Evolutionary conservation across 225 moss, liverwort and hornwort species (phyloP), one percentile per base, ranked within the genome.

Genomic region (Polytrichum commune): DNA sequence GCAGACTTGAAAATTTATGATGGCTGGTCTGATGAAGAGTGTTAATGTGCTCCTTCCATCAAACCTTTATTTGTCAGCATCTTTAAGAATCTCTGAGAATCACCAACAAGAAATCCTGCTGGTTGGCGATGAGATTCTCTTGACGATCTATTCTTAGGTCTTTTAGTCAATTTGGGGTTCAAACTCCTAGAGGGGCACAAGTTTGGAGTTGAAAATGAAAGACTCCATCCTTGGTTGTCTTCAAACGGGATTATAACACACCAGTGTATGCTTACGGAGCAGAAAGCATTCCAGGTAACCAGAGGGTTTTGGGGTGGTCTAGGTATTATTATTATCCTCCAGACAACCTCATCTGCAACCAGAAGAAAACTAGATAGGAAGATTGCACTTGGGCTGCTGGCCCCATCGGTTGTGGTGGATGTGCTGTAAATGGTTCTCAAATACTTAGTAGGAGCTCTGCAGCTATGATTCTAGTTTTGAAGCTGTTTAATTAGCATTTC

Each of bases 11-110:
- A 79, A 74, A 82, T 85, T 8, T 82, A 85, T 25, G 72, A 77
- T 24, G 74, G 74, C 32, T 85, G 82, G 82, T 79, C 76, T 27
- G 79, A 85, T 71, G 74, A 85, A 32, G 85, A 82, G 53, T 72
- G 82, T 62, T 85, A 82, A 76, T 68, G 5, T 65, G 65, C 33
- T 23, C 24, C 62, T 26, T 63, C 27, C 27, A 33, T 65, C 33
- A 18, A 19, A 5, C 29, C 33, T 65, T n/a, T 35, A 2, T 30
- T 24, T 68, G 10, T 68, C 18, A 53, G 5, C 10, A 19, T 68
- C 24, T 54, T 4, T 53, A 18, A 55, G 53, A 27, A 55, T 68
- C 6, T 68, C 18, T 10, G 23, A 35, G 35, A 35, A 35, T 35
- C 9, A 35, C 8, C 35, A 8, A 55, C 46, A 27, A 5, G 28